Evolutionary conservation across 2,329 filamentous ascomycete genomes (phyloP).

Genomic region (Zymoseptoria crescenta): DNA sequence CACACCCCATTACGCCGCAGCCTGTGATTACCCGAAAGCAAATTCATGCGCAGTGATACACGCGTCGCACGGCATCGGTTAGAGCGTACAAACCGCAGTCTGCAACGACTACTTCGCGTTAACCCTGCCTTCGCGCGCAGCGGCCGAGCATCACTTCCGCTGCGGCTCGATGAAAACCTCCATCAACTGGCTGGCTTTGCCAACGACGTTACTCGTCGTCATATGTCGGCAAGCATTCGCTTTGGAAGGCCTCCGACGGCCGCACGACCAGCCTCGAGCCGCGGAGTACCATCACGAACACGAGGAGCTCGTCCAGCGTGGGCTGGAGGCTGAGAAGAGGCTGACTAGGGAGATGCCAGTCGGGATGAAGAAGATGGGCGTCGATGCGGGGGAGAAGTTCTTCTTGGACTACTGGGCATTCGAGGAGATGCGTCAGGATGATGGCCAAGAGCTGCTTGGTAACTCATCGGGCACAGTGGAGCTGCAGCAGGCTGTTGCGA

Average conservation of each 20-base stretch:
- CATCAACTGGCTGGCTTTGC: not conserved
- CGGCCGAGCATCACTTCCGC: not conserved
- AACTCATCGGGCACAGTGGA: conserved; percentile 1
- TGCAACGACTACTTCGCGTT: not conserved
- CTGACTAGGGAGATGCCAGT: conserved; percentile 43
- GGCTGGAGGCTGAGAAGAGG: conserved; percentile 34
- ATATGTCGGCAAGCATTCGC: not conserved
- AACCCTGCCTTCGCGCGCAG: not conserved
- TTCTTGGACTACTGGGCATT: conserved; percentile 57
- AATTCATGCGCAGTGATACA: not conserved
- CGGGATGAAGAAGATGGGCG: conserved; percentile 64
- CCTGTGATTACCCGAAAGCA: not conserved
- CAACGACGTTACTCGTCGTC: not conserved
- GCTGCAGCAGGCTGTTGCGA: conserved; percentile 28
- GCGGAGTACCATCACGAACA: conserved; percentile 44
- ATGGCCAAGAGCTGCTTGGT: not conserved
- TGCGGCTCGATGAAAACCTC: not conserved
- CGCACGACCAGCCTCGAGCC: conserved; percentile 39
- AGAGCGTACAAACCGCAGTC: not conserved
- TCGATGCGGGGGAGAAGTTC: conserved; percentile 66
- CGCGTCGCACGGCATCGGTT: not conserved
- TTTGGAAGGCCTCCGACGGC: conserved; percentile 33
- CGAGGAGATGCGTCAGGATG: conserved; percentile 18
- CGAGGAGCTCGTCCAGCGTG: conserved; percentile 35
- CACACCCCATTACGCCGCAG: not conserved